Evolutionary conservation across 441 rosid genomes (phyloP).

Genomic region (Dalechampia spathulata): DNA sequence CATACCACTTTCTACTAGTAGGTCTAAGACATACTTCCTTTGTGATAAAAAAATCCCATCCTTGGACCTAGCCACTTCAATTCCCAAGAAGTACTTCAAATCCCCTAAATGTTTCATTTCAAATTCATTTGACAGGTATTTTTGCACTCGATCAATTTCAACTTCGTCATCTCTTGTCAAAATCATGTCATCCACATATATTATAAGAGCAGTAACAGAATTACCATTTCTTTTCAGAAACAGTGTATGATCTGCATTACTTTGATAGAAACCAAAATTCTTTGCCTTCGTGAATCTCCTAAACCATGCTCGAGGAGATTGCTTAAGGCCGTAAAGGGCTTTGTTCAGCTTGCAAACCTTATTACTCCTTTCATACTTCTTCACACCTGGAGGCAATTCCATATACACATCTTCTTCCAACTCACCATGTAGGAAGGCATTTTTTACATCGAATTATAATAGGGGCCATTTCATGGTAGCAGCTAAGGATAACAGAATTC

Average conservation of each 20-base stretch:
- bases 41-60: too few relatives aligned
- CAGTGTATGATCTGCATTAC: neutral
- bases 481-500: neutral
- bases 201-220: neutral
- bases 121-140: neutral
- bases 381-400: neutral
- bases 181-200: neutral
- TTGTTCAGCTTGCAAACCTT: neutral
- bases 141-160: neutral
- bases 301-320: too few relatives aligned
- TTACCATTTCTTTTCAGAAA: too few relatives aligned
- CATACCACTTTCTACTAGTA: neutral
- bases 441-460: neutral
- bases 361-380: neutral
- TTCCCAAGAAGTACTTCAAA: neutral
- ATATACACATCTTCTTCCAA: neutral
- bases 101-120: neutral
- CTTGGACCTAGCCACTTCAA: too few relatives aligned
- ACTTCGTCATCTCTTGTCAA: neutral
- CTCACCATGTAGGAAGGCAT: neutral
- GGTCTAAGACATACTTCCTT: too few relatives aligned
- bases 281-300: neutral
- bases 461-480: neutral
- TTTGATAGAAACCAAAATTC: neutral
- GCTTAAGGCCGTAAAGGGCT: too few relatives aligned